These are phyloP conservation scores for Aspergillus pseudoviridinutans DNA, from an alignment of 2,329 filamentous ascomycete genomes.

Conservation along the genomic window DNA sequence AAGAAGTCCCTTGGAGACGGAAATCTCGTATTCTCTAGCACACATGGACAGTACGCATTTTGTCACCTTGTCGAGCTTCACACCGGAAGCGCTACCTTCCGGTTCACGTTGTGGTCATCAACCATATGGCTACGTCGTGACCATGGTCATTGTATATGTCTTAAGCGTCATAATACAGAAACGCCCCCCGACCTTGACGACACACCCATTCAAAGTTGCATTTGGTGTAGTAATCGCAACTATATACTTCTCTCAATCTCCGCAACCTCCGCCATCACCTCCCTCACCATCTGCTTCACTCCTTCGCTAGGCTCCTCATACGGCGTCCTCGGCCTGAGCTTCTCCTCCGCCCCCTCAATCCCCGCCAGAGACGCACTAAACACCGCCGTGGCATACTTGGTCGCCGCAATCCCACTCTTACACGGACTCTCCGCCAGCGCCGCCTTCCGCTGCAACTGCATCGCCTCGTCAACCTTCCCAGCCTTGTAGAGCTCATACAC, in stretches of 20 bases:
- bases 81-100: too few species aligned
- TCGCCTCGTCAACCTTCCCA: constrained; percentile 56
- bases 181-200: too few species aligned
- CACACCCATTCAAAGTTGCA: too few species aligned
- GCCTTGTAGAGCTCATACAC: constrained; percentile 60
- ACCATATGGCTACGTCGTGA: too few species aligned
- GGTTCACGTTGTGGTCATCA: too few species aligned
- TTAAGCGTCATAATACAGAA: too few species aligned
- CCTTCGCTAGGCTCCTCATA: constrained; percentile 50
- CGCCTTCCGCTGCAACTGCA: constrained; percentile 58
- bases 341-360: constrained; percentile 56
- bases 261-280: constrained; percentile 40
- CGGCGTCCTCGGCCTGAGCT: constrained; percentile 58
- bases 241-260: constrained; percentile 32
- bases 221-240: neutral
- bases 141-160: too few species aligned
- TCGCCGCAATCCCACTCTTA: constrained; percentile 63
- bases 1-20: too few species aligned
- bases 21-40: too few species aligned
- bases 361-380: constrained; percentile 58
- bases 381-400: constrained; percentile 64
- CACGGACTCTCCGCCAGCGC: constrained; percentile 63
- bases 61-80: too few species aligned
- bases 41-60: too few species aligned
- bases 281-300: constrained; percentile 42